Conservation (phyloP, 1,284 basidiomycete species). For the Austroboletus niveus region DNA sequence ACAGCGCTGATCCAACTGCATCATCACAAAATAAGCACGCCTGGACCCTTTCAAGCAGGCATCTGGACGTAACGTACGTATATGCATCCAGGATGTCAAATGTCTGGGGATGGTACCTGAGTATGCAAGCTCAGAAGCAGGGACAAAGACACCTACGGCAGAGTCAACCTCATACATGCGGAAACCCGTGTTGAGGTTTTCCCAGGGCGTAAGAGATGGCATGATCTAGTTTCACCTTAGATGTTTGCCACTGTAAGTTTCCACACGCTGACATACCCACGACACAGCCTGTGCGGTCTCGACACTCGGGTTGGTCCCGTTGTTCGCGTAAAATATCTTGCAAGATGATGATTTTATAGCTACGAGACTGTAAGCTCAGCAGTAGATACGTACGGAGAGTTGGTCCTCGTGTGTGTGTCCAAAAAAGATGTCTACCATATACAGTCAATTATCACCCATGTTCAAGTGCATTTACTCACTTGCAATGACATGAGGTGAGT, state of each 20-base stretch:
- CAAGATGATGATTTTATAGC: no score
- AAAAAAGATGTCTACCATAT: constrained; percentile 60
- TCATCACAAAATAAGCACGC: background rate
- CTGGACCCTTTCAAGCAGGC: background rate
- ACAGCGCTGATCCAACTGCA: constrained; percentile 38
- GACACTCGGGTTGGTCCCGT: constrained; percentile 46
- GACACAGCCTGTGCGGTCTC: constrained; percentile 51
- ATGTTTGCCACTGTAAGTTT: background rate
- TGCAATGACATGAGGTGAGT: constrained; percentile 73
- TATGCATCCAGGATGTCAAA: constrained; percentile 42
- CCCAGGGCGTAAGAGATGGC: constrained; percentile 70
- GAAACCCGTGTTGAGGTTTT: constrained; percentile 76
- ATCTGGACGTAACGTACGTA: constrained; percentile 29
- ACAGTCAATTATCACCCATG: background rate
- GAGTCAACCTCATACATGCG: constrained; percentile 79
- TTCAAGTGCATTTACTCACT: constrained; percentile 40
- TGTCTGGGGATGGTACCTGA: constrained; percentile 22
- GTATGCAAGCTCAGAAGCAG: constrained; percentile 2
- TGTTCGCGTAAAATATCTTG: constrained; percentile 45
- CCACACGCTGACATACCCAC: constrained; percentile 41
- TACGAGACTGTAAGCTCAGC: background rate
- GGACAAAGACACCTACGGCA: constrained; percentile 39
- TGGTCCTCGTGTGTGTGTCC: constrained; percentile 84
- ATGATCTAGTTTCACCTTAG: constrained; percentile 41
- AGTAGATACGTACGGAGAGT: constrained; percentile 44